Evolutionary conservation across 2,329 filamentous ascomycete species (phyloP).

Genomic region (Phialophora chinensis): DNA sequence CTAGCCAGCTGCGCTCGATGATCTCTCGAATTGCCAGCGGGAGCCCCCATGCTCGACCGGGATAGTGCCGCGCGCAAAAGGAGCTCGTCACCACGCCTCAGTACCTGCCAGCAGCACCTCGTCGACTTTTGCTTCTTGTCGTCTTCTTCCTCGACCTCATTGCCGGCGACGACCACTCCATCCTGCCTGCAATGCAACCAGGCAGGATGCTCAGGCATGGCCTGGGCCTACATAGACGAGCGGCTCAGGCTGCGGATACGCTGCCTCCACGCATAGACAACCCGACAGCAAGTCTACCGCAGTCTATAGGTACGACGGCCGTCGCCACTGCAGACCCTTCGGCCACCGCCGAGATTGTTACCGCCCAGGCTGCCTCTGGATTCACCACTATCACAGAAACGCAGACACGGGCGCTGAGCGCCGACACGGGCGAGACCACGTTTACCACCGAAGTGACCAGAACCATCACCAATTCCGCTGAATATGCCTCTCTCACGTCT

Average conservation of each 20-base stretch:
- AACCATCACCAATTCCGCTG: constrained; percentile 33
- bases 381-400: constrained; percentile 36
- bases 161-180: constrained; percentile 9
- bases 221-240: constrained; percentile 24
- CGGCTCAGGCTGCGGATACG: constrained; percentile 12
- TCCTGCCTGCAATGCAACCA: constrained; percentile 30
- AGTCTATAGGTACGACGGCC: constrained; percentile 23
- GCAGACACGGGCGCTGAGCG: constrained; percentile 27
- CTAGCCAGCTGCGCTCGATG: constrained; percentile 30
- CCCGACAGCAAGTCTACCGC: constrained; percentile 28
- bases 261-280: constrained; percentile 33
- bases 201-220: constrained; percentile 34
- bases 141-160: constrained; percentile 12
- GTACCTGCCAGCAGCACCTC: constrained; percentile 5
- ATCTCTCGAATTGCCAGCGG: constrained; percentile 32
- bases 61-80: constrained; percentile 29
- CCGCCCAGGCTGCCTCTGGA: constrained; percentile 28
- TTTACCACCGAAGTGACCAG: constrained; percentile 31
- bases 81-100: constrained; percentile 24
- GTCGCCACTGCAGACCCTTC: constrained; percentile 23
- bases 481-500: constrained; percentile 37
- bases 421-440: constrained; percentile 25
- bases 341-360: constrained; percentile 23
- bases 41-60: constrained; percentile 24
- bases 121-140: constrained; percentile 17